Evolutionary conservation across 192 early-diverging fungal species (phyloP).

Genomic region (Phlyctochytrium arcticum): DNA sequence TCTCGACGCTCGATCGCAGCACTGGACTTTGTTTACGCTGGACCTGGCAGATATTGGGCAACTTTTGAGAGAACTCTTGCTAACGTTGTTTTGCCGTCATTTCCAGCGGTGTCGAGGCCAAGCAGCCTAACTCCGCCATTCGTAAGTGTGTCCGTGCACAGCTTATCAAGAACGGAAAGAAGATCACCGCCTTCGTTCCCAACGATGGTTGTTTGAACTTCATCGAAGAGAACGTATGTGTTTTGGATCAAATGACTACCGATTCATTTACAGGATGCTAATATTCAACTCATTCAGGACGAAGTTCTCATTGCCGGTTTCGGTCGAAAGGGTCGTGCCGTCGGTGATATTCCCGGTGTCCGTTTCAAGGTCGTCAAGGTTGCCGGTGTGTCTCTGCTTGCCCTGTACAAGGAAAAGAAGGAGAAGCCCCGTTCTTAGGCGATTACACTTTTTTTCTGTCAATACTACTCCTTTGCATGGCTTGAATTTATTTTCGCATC

Average conservation of each 20-base stretch:
- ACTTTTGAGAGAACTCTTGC: too few species aligned
- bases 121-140: slow-evolving; percentile 99
- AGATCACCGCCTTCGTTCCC: slow-evolving; percentile 99
- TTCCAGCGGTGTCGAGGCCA: slow-evolving; percentile 96
- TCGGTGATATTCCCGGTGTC: slow-evolving; percentile 99
- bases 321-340: slow-evolving; percentile 99
- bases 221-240: slow-evolving; percentile 91
- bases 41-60: too few species aligned
- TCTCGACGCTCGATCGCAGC: too few species aligned
- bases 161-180: slow-evolving; percentile 99
- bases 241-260: neutral
- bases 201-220: slow-evolving; percentile 99
- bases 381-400: slow-evolving; percentile 96
- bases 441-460: neutral
- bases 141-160: slow-evolving; percentile 99
- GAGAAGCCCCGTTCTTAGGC: slow-evolving; percentile 91
- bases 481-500: too few species aligned
- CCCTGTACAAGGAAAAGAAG: slow-evolving; percentile 99
- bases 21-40: too few species aligned
- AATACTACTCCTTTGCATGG: too few species aligned
- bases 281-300: slow-evolving; percentile 46
- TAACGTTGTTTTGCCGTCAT: neutral
- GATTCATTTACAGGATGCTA: neutral
- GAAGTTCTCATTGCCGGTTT: slow-evolving; percentile 99
- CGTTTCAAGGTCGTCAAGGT: slow-evolving; percentile 99